Base-by-base conservation (phyloP, 2,329 filamentous ascomycete genomes). In the Ophiostoma angusticollis region DNA sequence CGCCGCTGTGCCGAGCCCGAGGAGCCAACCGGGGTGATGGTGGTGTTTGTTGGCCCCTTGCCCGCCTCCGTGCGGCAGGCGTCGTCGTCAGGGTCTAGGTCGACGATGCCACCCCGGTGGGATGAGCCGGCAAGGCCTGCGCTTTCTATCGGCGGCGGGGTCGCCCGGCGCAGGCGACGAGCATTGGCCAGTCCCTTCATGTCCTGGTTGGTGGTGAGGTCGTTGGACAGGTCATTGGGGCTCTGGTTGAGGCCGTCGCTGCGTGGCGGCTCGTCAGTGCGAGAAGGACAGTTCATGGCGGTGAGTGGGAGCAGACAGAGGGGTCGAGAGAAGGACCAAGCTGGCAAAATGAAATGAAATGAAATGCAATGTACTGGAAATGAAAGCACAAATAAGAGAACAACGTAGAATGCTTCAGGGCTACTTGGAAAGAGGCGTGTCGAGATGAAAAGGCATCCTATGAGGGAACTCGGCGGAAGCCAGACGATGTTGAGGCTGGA, bases 201-300 rank as follows among this genome's bases (percentile, higher is more conserved):
- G 47, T 74, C 70, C 41, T 67, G 64, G 43, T 69, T 66, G 12
- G 71, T 75, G n/a, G 68, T 72, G 33, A 69, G 59, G 49, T 75
- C 70, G 45, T 65, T 64, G 23, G 68, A 65, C 34, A 75, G 56
- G 7, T 57, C 56, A 47, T 65, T 61, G 9, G 72, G 72, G 47
- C 58, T 73, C 54, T 76, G 72, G 52, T 75, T 75, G 50, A 62
- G 65, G 40, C 60, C 63, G 41, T 60, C 60, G 45, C 56, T 54
- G 37, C 53, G 50, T 30, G 51, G 48, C 21, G 54, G 59, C 47
- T 62, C 60, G 43, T 63, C 58, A 4, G 60, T 62, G 38, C 56
- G 47, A 17, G 58, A 60, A 5, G 49, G 44, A n/a, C 46, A 43
- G 31, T 47, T 50, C 46, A 50, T 50, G 14, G 17, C 30, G 29